Base-by-base conservation (phyloP, 225 moss, liverwort and hornwort species). In the Polytrichum commune region DNA sequence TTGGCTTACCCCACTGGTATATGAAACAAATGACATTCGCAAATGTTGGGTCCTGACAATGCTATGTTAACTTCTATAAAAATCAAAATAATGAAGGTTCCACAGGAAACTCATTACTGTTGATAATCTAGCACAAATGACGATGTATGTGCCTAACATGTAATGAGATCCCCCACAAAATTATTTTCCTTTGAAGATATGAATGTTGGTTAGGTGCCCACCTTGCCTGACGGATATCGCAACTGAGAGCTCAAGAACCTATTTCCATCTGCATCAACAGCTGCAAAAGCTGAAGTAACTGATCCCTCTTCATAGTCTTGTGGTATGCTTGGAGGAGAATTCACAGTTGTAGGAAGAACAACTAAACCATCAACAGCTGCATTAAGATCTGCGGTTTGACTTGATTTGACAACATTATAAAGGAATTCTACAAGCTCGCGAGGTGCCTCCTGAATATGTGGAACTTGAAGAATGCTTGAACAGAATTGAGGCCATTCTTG, bases 401-500 rank as follows among this genome's bases (percentile, higher is more conserved):
- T 82, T 70, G 82, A 82, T 73, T 82, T 83, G 67, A 86, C 70
- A 69, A 79, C 86, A 67, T 82, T 79, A 73, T 82, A 79, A 74
- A 97, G 89, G 29, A 88, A 84, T 65, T 85, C 86, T 54, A 94
- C 86, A 35, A 97, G 75, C 67, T 92, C 90, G 54, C 65, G 70
- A 80, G 88, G 93, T 55, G 85, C 69, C 68, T 94, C 92, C 69
- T 86, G 85, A 75, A 94, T 86, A 80, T 94, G 92, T 7, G 92
- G 84, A 71, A 97, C 89, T 81, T 92, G 92, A 68, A 94, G 80
- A 75, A 97, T 94, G 65, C 90, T 89, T 71, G 94, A 92, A 84
- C 93, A 97, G 72, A 92, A 92, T 71, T 94, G 92, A 19, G 97
- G 97, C 92, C 90, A 94, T 80, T 94, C 92, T 38, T 88, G 89